These are phyloP conservation scores for Saccharomyces pastorianus DNA, from an alignment of 1,139 yeast species.

Conservation along the genomic window DNA sequence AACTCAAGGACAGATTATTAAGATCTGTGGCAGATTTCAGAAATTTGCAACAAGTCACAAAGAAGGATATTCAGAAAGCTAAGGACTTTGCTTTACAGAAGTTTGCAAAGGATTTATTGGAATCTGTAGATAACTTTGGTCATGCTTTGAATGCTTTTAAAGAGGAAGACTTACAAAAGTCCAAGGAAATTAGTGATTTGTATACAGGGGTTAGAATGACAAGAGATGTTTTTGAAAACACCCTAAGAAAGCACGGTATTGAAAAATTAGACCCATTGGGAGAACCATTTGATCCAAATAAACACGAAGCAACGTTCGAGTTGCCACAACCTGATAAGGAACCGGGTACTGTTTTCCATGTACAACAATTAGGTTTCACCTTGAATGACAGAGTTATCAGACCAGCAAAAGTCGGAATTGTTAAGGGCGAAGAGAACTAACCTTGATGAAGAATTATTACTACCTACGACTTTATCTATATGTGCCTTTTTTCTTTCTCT, in stretches of 20 bases:
- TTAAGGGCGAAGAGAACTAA: conserved; percentile 39
- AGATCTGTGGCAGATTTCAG: conserved; percentile 90
- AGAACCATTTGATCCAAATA: conserved; percentile 81
- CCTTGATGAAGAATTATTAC: conserved; percentile 18
- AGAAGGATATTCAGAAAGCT: conserved; percentile 79
- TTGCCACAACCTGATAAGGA: conserved; percentile 81
- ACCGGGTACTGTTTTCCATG: conserved; percentile 89
- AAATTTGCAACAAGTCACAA: conserved; percentile 83
- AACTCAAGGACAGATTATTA: conserved; percentile 72
- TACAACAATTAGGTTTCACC: conserved; percentile 84
- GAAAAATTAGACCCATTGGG: conserved; percentile 77
- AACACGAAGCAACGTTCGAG: conserved; percentile 90
- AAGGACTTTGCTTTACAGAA: conserved; percentile 87
- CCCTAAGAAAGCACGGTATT: conserved; percentile 73
- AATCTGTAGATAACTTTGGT: conserved; percentile 83
- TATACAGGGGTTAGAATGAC: conserved; percentile 92
- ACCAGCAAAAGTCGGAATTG: conserved; percentile 96
- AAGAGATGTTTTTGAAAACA: conserved; percentile 76
- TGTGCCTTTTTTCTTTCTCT: neutral
- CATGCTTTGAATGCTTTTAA: conserved; percentile 76
- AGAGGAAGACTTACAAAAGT: conserved; percentile 47
- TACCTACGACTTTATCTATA: conserved; percentile 2
- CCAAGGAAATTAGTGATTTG: conserved; percentile 62
- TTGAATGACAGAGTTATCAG: conserved; percentile 83
- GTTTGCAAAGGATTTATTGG: conserved; percentile 84